phyloP scores from a whole-genome alignment of 176 grass and related monocot species.

The Phyllostachys edulis region DNA sequence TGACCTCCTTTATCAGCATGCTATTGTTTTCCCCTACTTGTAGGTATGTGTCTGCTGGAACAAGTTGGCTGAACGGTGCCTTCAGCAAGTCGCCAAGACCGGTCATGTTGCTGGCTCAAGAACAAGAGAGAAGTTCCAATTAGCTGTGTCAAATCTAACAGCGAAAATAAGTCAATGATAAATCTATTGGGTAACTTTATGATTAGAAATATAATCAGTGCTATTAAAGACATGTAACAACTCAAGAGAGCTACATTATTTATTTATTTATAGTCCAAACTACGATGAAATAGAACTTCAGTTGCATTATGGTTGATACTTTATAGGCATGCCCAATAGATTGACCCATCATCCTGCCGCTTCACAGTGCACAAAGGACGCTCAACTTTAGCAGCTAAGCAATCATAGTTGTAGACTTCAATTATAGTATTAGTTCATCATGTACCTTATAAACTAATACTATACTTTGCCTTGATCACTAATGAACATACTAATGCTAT shows the following conservation, averaged over 20 bases:
- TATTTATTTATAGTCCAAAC: not conserved
- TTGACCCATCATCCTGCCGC: not conserved
- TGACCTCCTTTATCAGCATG: no score
- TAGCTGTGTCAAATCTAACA: slow-evolving; percentile 85
- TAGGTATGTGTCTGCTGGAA: slow-evolving; percentile 96
- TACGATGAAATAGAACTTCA: not conserved
- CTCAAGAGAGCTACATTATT: not conserved
- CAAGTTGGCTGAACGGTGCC: slow-evolving; percentile 88
- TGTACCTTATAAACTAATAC: no score
- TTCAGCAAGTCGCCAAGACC: slow-evolving; percentile 80
- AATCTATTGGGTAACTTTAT: not conserved
- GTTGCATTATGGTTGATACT: slow-evolving; percentile 26
- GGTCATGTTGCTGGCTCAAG: slow-evolving; percentile 78
- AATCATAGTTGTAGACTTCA: not conserved
- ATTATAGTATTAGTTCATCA: no score
- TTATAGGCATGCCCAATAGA: slow-evolving; percentile 7
- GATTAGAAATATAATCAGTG: not conserved
- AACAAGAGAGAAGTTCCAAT: slow-evolving; percentile 96
- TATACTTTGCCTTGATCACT: no score
- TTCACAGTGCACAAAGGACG: not conserved
- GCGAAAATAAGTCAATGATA: slow-evolving; percentile 64
- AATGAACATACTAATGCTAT: no score
- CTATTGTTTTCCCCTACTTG: slow-evolving; percentile 21
- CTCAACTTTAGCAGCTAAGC: slow-evolving; percentile 4
- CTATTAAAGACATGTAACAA: slow-evolving; percentile 4